Percentiles rank a stretch among this genome's conserved stretches.
Evolutionary conservation across 2,329 filamentous ascomycete genomes (phyloP).

Genomic region (Penicillium brasilianum): DNA sequence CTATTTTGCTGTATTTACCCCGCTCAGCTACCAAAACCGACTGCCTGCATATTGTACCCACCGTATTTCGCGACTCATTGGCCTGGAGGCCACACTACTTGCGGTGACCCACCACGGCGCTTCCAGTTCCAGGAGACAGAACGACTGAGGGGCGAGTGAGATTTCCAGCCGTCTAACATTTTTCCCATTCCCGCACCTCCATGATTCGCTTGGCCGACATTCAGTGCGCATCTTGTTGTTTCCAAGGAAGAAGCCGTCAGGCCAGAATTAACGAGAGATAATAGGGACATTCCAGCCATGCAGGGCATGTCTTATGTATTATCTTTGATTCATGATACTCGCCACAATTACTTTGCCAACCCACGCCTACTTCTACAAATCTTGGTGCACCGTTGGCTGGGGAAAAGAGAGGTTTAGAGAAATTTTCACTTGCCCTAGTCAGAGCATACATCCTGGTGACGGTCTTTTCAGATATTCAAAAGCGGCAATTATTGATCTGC

Average conservation of each 20-base stretch:
- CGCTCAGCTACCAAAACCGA: not conserved
- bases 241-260: not conserved
- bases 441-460: not conserved
- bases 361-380: not conserved
- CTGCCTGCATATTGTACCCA: constrained; percentile 2
- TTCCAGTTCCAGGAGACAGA: constrained; percentile 1
- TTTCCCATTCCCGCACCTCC: not conserved
- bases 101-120: not conserved
- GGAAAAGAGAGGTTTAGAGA: not conserved
- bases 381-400: not conserved
- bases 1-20: not conserved
- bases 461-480: not conserved
- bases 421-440: not conserved
- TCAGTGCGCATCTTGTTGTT: not conserved
- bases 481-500: no score
- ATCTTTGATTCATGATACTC: not conserved
- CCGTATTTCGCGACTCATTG: not conserved
- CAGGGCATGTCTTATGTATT: not conserved
- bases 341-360: not conserved
- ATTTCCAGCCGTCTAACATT: not conserved
- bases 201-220: not conserved
- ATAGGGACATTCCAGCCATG: not conserved
- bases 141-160: no score
- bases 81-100: not conserved
- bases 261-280: not conserved